A percentile compares a stretch with the other conserved stretches of the same genome.
phyloP scores from a whole-genome alignment of 768 basidiomycete species.

The Candolleomyces aberdarensis region DNA sequence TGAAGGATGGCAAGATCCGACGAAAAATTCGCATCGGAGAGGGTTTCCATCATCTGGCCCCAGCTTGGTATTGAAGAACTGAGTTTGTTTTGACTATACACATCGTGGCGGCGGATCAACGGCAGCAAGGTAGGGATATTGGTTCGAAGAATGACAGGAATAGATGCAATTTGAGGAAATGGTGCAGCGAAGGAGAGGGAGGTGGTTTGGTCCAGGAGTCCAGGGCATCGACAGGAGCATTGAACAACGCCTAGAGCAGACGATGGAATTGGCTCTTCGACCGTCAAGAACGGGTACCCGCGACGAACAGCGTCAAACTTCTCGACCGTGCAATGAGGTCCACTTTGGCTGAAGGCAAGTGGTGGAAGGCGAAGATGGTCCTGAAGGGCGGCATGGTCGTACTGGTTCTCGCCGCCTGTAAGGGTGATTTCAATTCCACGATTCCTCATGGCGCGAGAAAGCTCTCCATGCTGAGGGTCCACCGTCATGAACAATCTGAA shows the following conservation, averaged over 20 bases:
- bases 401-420: slow-evolving; percentile 28
- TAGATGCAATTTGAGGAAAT: neutral
- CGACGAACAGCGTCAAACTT: slow-evolving; percentile 36
- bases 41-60: neutral
- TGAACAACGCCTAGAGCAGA: slow-evolving; percentile 46
- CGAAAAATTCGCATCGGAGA: neutral
- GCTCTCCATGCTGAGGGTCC: slow-evolving; percentile 87
- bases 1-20: neutral
- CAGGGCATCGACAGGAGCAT: slow-evolving; percentile 40
- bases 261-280: slow-evolving; percentile 18
- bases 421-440: slow-evolving; percentile 85
- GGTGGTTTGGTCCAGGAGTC: neutral
- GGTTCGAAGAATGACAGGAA: slow-evolving; percentile 6
- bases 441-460: slow-evolving; percentile 98
- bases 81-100: neutral
- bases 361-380: slow-evolving; percentile 50
- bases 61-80: neutral
- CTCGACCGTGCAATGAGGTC: neutral
- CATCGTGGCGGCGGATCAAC: neutral
- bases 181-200: neutral
- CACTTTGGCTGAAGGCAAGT: neutral
- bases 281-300: slow-evolving; percentile 21
- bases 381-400: slow-evolving; percentile 45
- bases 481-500: slow-evolving; percentile 95
- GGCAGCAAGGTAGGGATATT: neutral